Base-by-base conservation (phyloP, 208 protist species). In the Acanthamoeba royreba region DNA sequence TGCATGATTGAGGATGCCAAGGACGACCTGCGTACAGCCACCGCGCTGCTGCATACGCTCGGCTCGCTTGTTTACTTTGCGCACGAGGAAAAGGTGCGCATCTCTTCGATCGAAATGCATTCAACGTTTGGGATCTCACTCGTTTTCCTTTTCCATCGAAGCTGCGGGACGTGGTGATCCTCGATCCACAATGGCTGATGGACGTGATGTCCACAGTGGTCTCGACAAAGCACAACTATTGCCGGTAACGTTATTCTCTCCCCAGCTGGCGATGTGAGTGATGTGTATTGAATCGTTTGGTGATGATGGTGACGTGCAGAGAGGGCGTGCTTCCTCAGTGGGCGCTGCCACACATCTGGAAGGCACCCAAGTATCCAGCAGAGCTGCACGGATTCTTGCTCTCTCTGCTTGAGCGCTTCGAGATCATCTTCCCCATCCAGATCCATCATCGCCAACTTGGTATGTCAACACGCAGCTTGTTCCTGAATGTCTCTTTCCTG, bases 141-240 rank as follows among this genome's bases (percentile, higher is more conserved):
- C n/a, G n/a, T n/a, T n/a, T n/a, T n/a, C n/a, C n/a, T n/a, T n/a
- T n/a, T n/a, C n/a, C n/a, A n/a, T n/a, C n/a, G n/a, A n/a, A 91
- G 85, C 22, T 92, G 38, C 4, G 28, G 4, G 86, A 92, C 42
- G 53, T 92, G 55, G 53, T 92, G n/a, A 92, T 92, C 86, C 33
- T 92, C 9, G 53, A 92, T 31, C 55, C 86, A 25, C 86, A 92
- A 53, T 92, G 86, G 86, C 55, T 92, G 40, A 92, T 47, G 53
- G 38, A 92, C 42, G 52, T 92, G 0, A 40, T 92, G 86, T 0
- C 33, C 38, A 74, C 53, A 3, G 38, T 92, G 8, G 45, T 92
- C 1, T 49, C 86, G 25, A 92, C 86, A 0, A 92, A 92, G 22
- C 86, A 92, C 55, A 92, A 74, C 86, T 92, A 45, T 52, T 63